Base-by-base conservation (phyloP, 164 flowering plant species). In the Cinnamomum chago region DNA sequence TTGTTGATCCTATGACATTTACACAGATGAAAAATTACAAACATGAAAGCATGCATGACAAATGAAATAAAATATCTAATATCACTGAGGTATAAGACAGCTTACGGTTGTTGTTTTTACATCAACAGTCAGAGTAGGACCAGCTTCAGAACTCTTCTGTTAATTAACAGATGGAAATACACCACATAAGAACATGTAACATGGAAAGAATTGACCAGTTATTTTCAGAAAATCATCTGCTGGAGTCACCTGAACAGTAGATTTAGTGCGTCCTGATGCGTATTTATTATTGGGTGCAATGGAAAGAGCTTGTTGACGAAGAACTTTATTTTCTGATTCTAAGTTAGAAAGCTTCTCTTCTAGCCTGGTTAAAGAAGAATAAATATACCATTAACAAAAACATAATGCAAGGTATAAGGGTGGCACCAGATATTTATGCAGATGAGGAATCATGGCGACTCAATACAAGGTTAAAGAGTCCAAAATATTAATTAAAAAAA, bases 321-420 rank as follows among this genome's bases (percentile, higher is more conserved):
- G 86, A 65, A 96, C 99, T 88, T 96, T 84, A 82, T 92, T 96
- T 82, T 96, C 99, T 66, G 99, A 92, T 74, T 96, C 97, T 68
- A 94, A 79, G 76, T 96, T 96, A 72, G 86, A 71, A 50, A 89
- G 79, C 83, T 94, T 94, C 90, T 96, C 99, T 82, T 94, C 99
- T 71, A 94, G 84, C 94, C 99, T 96, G 79, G 28, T 22, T 66
- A 17, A 55, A 13, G n/a, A 55, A 17, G 60, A 55, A 55, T 15
- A 15, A 17, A 17, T 15, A 17, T 55, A 55, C 60, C 17, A 40
- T 40, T 40, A 40, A 40, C 11, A 40, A 40, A 40, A 40, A 9
- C 11, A 35, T 6, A 35, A 35, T 35, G 47, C 47, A 40, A 35
- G 47, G 47, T 6, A 35, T 11, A 40, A 7, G 47, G 47, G 47